phyloP scores from a whole-genome alignment of 2,329 filamentous ascomycete species.

The Canariomyces notabilis region DNA sequence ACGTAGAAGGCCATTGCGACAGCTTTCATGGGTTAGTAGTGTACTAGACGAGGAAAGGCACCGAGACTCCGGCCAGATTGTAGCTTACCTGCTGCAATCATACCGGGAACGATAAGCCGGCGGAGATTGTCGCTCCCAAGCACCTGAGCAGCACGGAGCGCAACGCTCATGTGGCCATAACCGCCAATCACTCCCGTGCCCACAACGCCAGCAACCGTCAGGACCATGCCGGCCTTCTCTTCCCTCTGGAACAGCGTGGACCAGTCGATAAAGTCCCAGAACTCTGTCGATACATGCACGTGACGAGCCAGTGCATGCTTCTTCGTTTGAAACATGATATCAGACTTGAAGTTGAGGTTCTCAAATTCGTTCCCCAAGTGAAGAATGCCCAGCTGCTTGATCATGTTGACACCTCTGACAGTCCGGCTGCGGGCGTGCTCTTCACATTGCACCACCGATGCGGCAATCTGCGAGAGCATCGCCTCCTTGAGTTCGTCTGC shows the following conservation, averaged over 20 bases:
- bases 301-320: slow-evolving; percentile 77
- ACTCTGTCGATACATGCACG: slow-evolving; percentile 79
- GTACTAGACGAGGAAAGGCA: slow-evolving; percentile 16
- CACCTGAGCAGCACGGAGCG: slow-evolving; percentile 72
- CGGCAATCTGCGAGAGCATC: slow-evolving; percentile 83
- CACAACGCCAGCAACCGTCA: slow-evolving; percentile 84
- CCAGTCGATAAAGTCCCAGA: slow-evolving; percentile 92
- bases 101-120: slow-evolving; percentile 72
- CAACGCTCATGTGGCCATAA: slow-evolving; percentile 83
- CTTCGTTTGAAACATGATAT: slow-evolving; percentile 89
- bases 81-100: slow-evolving; percentile 71
- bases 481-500: slow-evolving; percentile 89
- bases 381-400: slow-evolving; percentile 81
- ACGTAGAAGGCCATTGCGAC: slow-evolving; percentile 74
- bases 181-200: slow-evolving; percentile 78
- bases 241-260: slow-evolving; percentile 77
- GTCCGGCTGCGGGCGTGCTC: slow-evolving; percentile 77
- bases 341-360: slow-evolving; percentile 80
- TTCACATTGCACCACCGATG: slow-evolving; percentile 74
- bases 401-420: slow-evolving; percentile 73
- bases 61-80: slow-evolving; percentile 2
- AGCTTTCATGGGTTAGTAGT: slow-evolving; percentile 45
- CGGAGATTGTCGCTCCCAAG: slow-evolving; percentile 77
- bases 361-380: slow-evolving; percentile 86
- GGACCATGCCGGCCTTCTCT: slow-evolving; percentile 94